Evolutionary conservation across 768 basidiomycete genomes (phyloP), one percentile per base, ranked within the genome.

Genomic region (Dioszegia crocea): DNA sequence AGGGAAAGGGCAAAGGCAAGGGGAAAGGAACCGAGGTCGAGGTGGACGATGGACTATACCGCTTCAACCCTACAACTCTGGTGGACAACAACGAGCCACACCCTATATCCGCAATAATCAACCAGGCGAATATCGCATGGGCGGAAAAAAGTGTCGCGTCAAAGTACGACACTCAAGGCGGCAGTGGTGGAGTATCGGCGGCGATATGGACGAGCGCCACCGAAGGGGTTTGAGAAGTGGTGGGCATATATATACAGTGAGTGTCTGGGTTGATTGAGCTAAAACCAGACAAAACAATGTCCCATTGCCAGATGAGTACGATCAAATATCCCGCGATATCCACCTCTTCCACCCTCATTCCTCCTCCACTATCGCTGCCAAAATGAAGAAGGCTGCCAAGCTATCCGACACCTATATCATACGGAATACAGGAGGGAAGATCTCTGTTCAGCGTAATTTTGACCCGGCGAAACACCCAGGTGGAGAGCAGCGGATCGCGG

Each of bases 261-360:
- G 33, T 33, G 33, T 33, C 68, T 73, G 61, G 61, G 68, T 65
- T 3, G 17, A 16, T 24, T 21, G 17, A 8, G 1, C 30, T 33
- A 47, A 16, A 26, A 19, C 10, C 41, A 67, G 68, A 23, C 49
- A 66, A 39, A 46, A 75, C 56, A 54, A 68, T 24, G 71, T 75
- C 30, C 60, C 59, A 21, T 63, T 74, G 4, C 67, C 68, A 24
- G 73, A 74, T 55, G 73, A 74, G 65, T 76, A 76, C 51, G 72
- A 76, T 48, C 70, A 72, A 53, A 73, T 72, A 62, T 60, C 65
- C 36, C 59, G 60, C 29, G 93, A 99, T 71, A 77, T 97, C 56
- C 84, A 81, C 29, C 91, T 91, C 1, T 97, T 91, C 76, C 90
- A 87, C 84, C 77, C 82, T 5, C 69, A 96, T 19, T 80, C 82